Evolutionary conservation across 345 rosid species (phyloP), one percentile per base, ranked within the genome.

Genomic region (Eutrema heterophyllum): DNA sequence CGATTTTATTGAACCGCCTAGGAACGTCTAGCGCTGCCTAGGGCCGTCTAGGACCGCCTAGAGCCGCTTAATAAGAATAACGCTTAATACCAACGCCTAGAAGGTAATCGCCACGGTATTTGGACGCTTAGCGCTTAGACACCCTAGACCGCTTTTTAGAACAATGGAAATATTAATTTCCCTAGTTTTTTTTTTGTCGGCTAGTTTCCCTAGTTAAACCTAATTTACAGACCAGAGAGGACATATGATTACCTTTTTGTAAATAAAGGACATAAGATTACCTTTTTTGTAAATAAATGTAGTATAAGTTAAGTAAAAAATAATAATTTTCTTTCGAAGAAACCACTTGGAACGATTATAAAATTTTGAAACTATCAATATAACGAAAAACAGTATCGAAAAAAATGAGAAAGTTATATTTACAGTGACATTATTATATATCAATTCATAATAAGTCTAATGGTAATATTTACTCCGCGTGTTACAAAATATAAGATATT

Each of bases 141-240:
- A 21, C 24, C 24, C 24, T 21, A 21, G 0, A 21, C 0, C 24
- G 24, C 24, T 21, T 21, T 21, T 21, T 21, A 21, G 27, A 67
- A 51, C 70, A 52, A 13, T 73, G 55, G n/a, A n/a, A n/a, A n/a
- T n/a, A 39, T 21, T 70, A 50, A 27, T 43, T 62, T 16, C 54
- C 54, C 7, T 24, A 12, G n/a, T 2, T 41, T 39, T 16, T 41
- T 48, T 2, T 12, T 38, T 38, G 1, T 32, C 14, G 24, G 13
- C n/a, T 12, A 41, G 5, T 29, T 29, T 29, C 30, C 30, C 30
- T 29, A 29, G 30, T 29, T 29, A 29, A 29, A 18, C 16, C 43
- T 38, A 39, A 11, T 60, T 24, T 50, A 40, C 33, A 50, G 41
- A 43, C 6, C 5, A 52, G 0, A 12, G n/a, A 30, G 27, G 26